A percentile compares a stretch with the other conserved stretches of the same genome.
Evolutionary conservation across 2,329 filamentous ascomycete species (phyloP).

Genomic region (Nothophoma quercina): DNA sequence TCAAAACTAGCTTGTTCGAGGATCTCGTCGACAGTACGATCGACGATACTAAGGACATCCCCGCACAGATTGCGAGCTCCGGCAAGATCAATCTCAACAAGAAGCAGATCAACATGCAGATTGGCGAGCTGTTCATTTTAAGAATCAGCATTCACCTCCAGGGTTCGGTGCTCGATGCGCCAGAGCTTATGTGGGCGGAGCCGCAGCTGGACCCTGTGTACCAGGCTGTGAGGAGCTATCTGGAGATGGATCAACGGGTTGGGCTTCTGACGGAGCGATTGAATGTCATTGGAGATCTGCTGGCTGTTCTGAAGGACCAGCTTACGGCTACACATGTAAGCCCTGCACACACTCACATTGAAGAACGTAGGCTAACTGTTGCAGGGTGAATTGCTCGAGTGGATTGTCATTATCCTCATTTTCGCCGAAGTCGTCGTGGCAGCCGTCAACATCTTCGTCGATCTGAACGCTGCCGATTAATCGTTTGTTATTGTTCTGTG

Average conservation of each 20-base stretch:
- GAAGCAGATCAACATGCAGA: constrained; percentile 98
- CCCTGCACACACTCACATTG: too few species aligned
- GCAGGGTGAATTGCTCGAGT: constrained; percentile 58
- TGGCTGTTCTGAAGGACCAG: constrained; percentile 95
- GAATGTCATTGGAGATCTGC: constrained; percentile 89
- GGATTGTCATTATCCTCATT: constrained; percentile 88
- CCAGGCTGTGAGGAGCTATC: constrained; percentile 90
- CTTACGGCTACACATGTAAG: constrained; percentile 75
- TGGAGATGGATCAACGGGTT: constrained; percentile 98
- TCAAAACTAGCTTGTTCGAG: constrained; percentile 97
- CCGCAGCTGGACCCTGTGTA: constrained; percentile 97
- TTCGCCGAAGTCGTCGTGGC: constrained; percentile 94
- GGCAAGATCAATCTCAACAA: constrained; percentile 90
- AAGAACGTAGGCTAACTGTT: too few species aligned
- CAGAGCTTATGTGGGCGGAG: constrained; percentile 98
- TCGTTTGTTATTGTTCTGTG: not conserved
- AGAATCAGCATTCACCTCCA: constrained; percentile 98
- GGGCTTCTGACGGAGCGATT: constrained; percentile 86
- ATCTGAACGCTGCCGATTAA: constrained; percentile 77
- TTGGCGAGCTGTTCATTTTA: constrained; percentile 96
- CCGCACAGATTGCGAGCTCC: constrained; percentile 88
- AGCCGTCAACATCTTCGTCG: constrained; percentile 92
- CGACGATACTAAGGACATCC: constrained; percentile 90
- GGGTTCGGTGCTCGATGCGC: constrained; percentile 93
- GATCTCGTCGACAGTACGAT: constrained; percentile 94